These are phyloP conservation scores for Sphagnurus paluster DNA, from an alignment of 1,284 basidiomycete genomes.

Conservation along the genomic window DNA sequence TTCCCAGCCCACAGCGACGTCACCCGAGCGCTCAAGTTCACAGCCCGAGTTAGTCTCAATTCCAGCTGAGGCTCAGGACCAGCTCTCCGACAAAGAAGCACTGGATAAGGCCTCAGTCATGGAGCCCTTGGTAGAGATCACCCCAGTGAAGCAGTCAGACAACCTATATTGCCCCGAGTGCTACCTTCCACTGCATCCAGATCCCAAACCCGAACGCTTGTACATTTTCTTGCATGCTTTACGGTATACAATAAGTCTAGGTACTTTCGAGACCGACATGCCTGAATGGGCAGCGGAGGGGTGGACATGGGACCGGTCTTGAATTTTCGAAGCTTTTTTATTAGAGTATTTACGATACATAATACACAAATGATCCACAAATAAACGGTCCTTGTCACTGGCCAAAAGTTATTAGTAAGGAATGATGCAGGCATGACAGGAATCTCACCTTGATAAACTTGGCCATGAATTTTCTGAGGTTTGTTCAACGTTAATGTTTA, in stretches of 20 bases:
- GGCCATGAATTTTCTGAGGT: slow-evolving; percentile 70
- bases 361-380: slow-evolving; percentile 13
- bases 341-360: slow-evolving; percentile 11
- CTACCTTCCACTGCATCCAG: slow-evolving; percentile 86
- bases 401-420: neutral
- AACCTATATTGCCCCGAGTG: slow-evolving; percentile 80
- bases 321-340: neutral
- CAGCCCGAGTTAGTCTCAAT: slow-evolving; percentile 9
- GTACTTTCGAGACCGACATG: slow-evolving; percentile 73
- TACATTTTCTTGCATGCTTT: slow-evolving; percentile 95
- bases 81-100: slow-evolving; percentile 48
- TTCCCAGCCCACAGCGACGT: slow-evolving; percentile 9
- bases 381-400: too few species aligned
- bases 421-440: neutral
- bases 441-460: slow-evolving; percentile 70
- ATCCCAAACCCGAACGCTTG: slow-evolving; percentile 85
- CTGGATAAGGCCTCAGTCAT: slow-evolving; percentile 38
- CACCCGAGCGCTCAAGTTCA: slow-evolving; percentile 14
- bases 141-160: slow-evolving; percentile 31
- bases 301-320: slow-evolving; percentile 54
- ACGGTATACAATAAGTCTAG: slow-evolving; percentile 77
- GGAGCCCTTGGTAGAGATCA: slow-evolving; percentile 31
- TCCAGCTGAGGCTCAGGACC: slow-evolving; percentile 29
- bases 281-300: slow-evolving; percentile 71
- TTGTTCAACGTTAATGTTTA: slow-evolving; percentile 8